These are phyloP conservation scores for Canavalia gladiata DNA, from an alignment of 306 rosid species.

Conservation along the genomic window DNA sequence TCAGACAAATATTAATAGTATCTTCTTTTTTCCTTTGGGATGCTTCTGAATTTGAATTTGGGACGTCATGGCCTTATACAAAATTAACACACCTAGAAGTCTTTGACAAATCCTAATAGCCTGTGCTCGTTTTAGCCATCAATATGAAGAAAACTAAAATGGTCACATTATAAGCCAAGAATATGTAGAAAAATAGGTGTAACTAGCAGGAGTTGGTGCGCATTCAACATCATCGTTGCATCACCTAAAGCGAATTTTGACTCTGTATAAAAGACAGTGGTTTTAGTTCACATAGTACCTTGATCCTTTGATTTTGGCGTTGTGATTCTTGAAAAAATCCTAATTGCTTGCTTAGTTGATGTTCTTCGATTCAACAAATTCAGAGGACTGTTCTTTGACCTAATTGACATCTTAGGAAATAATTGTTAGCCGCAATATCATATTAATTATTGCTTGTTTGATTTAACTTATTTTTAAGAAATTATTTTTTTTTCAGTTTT, in stretches of 20 bases:
- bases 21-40: background rate
- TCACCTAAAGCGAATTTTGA: conserved; percentile 11
- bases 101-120: conserved; percentile 1
- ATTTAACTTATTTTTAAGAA: too few species aligned
- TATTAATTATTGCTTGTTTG: too few species aligned
- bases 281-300: background rate
- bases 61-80: background rate
- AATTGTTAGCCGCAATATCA: too few species aligned
- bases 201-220: conserved; percentile 1
- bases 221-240: conserved; percentile 6
- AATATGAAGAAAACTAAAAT: background rate
- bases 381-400: background rate
- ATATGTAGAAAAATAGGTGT: conserved; percentile 18
- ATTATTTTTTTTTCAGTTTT: too few species aligned
- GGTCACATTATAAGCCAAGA: background rate
- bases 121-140: background rate
- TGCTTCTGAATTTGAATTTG: conserved; percentile 21
- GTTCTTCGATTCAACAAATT: background rate
- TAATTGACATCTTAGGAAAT: background rate
- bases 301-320: background rate
- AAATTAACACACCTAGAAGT: background rate
- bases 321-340: background rate
- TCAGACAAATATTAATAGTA: background rate
- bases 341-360: background rate
- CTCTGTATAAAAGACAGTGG: background rate